Conservation (phyloP, 441 rosid species). For the Populus hybrid region DNA sequence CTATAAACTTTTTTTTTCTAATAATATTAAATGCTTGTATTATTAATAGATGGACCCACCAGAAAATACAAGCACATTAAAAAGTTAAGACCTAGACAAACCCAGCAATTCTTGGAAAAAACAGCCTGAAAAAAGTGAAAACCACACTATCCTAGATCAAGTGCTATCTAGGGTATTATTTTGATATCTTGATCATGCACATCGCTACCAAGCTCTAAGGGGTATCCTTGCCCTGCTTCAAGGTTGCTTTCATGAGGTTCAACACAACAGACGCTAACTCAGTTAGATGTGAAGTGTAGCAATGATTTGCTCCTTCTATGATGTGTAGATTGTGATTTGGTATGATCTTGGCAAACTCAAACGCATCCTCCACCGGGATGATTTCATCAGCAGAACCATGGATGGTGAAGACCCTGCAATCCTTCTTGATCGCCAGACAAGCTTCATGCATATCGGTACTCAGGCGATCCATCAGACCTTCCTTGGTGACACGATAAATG, state of each 20-base stretch:
- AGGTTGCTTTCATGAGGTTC: slow-evolving; percentile 38
- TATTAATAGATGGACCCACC: no score
- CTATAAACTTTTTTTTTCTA: no score
- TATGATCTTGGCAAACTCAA: slow-evolving; percentile 59
- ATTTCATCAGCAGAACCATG: slow-evolving; percentile 66
- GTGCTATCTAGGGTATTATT: no score
- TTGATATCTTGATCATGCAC: no score
- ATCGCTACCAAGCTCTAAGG: neutral
- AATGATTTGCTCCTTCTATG: slow-evolving; percentile 79
- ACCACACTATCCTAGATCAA: no score
- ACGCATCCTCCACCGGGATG: slow-evolving; percentile 59
- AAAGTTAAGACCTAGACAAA: no score
- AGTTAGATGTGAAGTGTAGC: slow-evolving; percentile 62
- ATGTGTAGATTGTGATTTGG: slow-evolving; percentile 57
- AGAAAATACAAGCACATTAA: no score
- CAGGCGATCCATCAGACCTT: slow-evolving; percentile 65
- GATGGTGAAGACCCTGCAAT: slow-evolving; percentile 55
- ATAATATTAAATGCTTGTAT: no score
- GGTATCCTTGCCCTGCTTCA: slow-evolving; percentile 26
- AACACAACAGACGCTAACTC: slow-evolving; percentile 47
- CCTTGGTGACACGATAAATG: slow-evolving; percentile 53
- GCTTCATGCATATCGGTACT: slow-evolving; percentile 55
- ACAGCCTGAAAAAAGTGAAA: no score
- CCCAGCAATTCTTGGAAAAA: no score
- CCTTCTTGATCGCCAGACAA: slow-evolving; percentile 47